Evolutionary conservation across 805 yeast species (phyloP).

Genomic region (Metschnikowia cubensis): DNA sequence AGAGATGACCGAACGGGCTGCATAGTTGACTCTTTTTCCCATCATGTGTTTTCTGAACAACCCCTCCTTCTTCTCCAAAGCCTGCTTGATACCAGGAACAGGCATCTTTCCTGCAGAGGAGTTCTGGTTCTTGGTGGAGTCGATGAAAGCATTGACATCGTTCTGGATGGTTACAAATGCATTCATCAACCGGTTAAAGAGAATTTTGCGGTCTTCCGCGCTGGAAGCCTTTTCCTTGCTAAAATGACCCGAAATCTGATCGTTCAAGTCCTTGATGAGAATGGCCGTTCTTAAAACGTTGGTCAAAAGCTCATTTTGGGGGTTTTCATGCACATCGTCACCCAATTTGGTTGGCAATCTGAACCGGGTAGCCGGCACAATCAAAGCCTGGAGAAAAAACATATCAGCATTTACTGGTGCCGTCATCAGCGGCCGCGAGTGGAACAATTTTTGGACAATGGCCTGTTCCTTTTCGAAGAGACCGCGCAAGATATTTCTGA

Average conservation of each 20-base stretch:
- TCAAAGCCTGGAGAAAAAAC: constrained; percentile 83
- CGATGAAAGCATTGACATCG: constrained; percentile 91
- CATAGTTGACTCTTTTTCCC: constrained; percentile 99
- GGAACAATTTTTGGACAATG: constrained; percentile 70
- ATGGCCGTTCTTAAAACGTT: constrained; percentile 76
- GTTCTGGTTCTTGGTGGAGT: constrained; percentile 83
- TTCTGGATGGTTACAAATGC: constrained; percentile 92
- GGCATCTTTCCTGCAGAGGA: constrained; percentile 65
- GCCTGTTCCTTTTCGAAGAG: constrained; percentile 73
- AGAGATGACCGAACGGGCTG: constrained; percentile 98
- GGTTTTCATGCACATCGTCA: constrained; percentile 91
- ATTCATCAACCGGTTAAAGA: constrained; percentile 90
- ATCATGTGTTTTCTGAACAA: constrained; percentile 97
- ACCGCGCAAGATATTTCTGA: constrained; percentile 69
- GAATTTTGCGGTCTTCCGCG: constrained; percentile 66
- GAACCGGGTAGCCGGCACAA: constrained; percentile 96
- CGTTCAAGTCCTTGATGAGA: constrained; percentile 83
- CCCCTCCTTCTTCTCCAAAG: constrained; percentile 97
- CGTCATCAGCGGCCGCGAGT: constrained; percentile 63
- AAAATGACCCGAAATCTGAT: constrained; percentile 61
- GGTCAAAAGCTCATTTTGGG: constrained; percentile 84
- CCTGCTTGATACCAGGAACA: constrained; percentile 95
- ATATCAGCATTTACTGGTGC: constrained; percentile 62
- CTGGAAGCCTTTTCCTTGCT: constrained; percentile 47
- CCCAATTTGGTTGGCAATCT: constrained; percentile 96